Evolutionary conservation across 192 early-diverging fungal genomes (phyloP).

Genomic region (Chytriomyces sp.): DNA sequence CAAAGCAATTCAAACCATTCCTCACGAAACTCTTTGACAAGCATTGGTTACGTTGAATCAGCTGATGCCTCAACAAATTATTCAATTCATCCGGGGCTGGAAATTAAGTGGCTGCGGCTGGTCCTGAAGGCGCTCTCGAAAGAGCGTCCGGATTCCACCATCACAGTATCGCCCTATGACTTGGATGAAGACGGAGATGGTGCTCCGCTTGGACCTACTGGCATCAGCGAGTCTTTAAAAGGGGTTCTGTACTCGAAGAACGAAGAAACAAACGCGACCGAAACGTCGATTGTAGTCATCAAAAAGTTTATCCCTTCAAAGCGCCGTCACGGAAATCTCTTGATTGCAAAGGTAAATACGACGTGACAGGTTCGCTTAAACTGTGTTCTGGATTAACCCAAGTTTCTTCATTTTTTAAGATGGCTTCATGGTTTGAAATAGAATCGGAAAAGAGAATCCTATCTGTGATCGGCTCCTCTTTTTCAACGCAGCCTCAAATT

Average conservation of each 20-base stretch:
- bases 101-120: slow-evolving; percentile 31
- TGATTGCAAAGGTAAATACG: not conserved
- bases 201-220: slow-evolving; percentile 32
- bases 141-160: not conserved
- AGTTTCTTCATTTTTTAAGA: too few species aligned
- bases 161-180: slow-evolving; percentile 30
- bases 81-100: slow-evolving; percentile 18
- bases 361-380: too few species aligned
- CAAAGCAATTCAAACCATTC: not conserved
- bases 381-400: too few species aligned
- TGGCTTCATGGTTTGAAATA: too few species aligned
- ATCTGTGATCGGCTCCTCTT: slow-evolving; percentile 16
- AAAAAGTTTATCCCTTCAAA: not conserved
- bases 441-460: not conserved
- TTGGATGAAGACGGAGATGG: slow-evolving; percentile 42
- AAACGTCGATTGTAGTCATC: not conserved
- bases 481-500: not conserved
- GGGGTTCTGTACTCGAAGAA: slow-evolving; percentile 12
- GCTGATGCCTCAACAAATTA: slow-evolving; percentile 9
- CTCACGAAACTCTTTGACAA: not conserved
- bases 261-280: not conserved
- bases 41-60: not conserved
- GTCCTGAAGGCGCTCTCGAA: slow-evolving; percentile 26
- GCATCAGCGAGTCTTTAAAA: slow-evolving; percentile 18
- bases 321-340: not conserved